These are phyloP conservation scores for Verbascum thapsus DNA, from an alignment of 257 asterid genomes.

Conservation along the genomic window DNA sequence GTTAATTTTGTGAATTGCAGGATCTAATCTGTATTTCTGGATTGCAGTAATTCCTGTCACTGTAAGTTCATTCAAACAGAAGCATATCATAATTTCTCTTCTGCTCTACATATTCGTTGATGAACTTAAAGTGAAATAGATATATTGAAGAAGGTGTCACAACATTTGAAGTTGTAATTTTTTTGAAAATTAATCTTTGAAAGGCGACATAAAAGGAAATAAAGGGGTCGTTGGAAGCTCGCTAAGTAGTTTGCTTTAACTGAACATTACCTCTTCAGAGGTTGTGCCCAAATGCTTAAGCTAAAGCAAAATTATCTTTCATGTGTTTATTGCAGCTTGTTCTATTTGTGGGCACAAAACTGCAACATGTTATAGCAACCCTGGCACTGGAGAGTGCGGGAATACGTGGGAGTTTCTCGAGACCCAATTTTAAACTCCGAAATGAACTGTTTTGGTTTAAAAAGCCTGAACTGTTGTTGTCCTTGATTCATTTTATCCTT, in stretches of 20 bases:
- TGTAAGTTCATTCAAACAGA: constrained; percentile 50
- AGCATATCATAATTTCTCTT: background rate
- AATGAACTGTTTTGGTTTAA: constrained; percentile 98
- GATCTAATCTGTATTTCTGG: constrained; percentile 98
- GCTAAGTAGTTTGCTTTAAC: background rate
- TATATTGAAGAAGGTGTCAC: no score
- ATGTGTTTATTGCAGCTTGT: constrained; percentile 69
- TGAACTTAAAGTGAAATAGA: background rate
- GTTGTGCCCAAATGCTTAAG: no score
- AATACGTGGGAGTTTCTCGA: constrained; percentile 51
- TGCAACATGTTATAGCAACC: constrained; percentile 94
- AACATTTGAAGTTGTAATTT: background rate
- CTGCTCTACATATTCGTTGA: background rate
- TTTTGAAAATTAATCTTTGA: background rate
- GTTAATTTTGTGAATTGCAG: constrained; percentile 48
- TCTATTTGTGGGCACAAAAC: constrained; percentile 84
- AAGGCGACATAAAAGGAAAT: background rate
- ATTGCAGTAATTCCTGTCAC: constrained; percentile 87
- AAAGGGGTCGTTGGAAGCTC: background rate
- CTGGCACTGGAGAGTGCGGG: constrained; percentile 96
- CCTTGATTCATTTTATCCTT: constrained; percentile 85
- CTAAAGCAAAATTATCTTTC: background rate
- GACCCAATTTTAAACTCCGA: constrained; percentile 74
- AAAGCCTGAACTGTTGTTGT: constrained; percentile 76
- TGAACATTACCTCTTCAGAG: background rate